Base-by-base conservation (phyloP, 352 stramenopile species). In the Aphanomyces cochlioides region DNA sequence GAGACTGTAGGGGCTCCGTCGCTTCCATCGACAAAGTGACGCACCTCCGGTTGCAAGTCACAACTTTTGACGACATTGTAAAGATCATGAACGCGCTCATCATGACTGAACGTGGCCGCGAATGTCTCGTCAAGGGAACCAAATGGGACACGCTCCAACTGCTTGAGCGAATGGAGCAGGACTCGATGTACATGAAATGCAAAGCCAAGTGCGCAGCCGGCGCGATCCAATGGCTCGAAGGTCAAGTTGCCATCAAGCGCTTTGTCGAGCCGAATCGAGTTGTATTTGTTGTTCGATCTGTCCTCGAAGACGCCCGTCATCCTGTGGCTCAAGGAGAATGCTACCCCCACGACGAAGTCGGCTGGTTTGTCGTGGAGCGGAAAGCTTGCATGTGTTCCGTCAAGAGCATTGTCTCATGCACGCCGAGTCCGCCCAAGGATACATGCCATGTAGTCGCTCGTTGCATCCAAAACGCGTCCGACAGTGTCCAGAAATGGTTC, bases 391-490 rank as follows among this genome's bases (percentile, higher is more conserved):
- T 36, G 7, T 43, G 57, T 41, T 47, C 38, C 10, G 57, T 66
- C 38, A 66, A 66, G 57, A 66, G 57, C 57, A 66, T 66, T 38
- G 57, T 66, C 13, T 40, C 36, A 13, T 66, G 57, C 57, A 66
- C 57, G 17, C 57, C 57, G 7, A 19, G 38, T 13, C 57, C 37
- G 56, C 56, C 56, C 21, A 19, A 17, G 8, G 38, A n/a, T 41
- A 4, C 57, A 3, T 64, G 41, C 28, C 12, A 19, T 6, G 19
- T 41, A 12, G 38, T 41, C 7, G 21, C 10, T 6, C 5, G 40
- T n/a, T n/a, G 38, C 57, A 5, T 38, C 37, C 12, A 4, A 15
- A 4, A 6, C 36, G 34, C 57, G 10, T 17, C 13, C 57, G 7
- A 40, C 17, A 12, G 39, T 48, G 57, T 58, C 21, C 50, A 58